A percentile compares a stretch with the other conserved stretches of the same genome.
These are phyloP conservation scores for Ceratocystis alfenasii DNA, from an alignment of 2,329 filamentous ascomycete species.

Conservation along the genomic window DNA sequence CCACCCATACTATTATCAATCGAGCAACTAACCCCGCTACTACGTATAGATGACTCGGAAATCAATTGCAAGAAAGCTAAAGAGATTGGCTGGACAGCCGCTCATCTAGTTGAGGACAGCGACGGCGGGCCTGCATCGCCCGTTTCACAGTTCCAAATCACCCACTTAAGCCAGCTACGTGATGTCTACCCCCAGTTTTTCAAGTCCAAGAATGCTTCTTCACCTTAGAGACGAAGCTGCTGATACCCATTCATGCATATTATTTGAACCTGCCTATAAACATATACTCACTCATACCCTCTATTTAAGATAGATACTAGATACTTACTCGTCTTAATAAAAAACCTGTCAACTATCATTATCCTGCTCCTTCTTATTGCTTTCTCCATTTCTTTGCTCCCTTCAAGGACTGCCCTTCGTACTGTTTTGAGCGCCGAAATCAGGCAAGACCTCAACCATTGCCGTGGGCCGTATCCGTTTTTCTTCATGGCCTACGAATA, in stretches of 20 bases:
- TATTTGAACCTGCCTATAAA: background rate
- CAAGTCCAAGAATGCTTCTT: conserved; percentile 36
- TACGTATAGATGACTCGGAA: conserved; percentile 62
- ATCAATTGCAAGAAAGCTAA: conserved; percentile 68
- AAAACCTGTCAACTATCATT: background rate
- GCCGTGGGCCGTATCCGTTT: background rate
- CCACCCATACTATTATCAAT: background rate
- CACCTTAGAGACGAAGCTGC: background rate
- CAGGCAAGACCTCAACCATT: background rate
- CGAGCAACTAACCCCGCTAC: background rate
- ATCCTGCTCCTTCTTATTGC: background rate
- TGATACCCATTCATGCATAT: conserved; percentile 5
- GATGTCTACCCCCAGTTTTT: conserved; percentile 75
- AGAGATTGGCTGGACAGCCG: conserved; percentile 72
- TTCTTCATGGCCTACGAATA: conserved; percentile 45
- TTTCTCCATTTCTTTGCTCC: background rate
- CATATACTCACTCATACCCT: background rate
- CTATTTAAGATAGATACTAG: background rate
- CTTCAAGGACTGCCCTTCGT: background rate
- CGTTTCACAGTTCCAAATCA: conserved; percentile 64
- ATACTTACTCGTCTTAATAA: background rate
- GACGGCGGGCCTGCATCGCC: conserved; percentile 50
- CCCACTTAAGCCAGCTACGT: conserved; percentile 62
- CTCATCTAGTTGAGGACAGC: conserved; percentile 71
- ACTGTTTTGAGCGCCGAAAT: background rate